Evolutionary conservation across 1,139 yeast genomes (phyloP).

Genomic region (Taphrina populina): DNA sequence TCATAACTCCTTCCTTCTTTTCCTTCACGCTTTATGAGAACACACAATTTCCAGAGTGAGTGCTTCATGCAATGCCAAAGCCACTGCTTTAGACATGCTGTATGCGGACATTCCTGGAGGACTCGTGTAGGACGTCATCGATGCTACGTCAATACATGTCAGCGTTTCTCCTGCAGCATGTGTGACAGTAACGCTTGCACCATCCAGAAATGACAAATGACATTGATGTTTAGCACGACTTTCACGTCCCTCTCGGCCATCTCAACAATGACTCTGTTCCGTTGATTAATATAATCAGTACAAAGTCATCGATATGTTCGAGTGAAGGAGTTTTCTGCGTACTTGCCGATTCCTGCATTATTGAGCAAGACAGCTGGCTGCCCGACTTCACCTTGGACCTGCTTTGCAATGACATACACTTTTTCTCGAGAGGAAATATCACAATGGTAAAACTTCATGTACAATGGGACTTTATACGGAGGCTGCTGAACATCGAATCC

Average conservation of each 20-base stretch:
- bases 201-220: conserved; percentile 57
- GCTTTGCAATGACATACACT: conserved; percentile 44
- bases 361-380: conserved; percentile 59
- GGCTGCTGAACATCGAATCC: conserved; percentile 52
- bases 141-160: conserved; percentile 66
- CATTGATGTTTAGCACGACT: conserved; percentile 55
- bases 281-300: too few species aligned
- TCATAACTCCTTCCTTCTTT: too few species aligned
- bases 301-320: too few species aligned
- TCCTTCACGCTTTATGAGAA: too few species aligned
- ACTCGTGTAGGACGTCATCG: conserved; percentile 68
- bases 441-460: conserved; percentile 49
- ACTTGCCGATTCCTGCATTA: conserved; percentile 75
- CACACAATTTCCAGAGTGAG: too few species aligned
- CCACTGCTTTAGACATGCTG: conserved; percentile 29
- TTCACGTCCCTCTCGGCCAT: conserved; percentile 43
- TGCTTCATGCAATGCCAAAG: conserved; percentile 17
- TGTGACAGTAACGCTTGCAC: conserved; percentile 50
- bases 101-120: conserved; percentile 57
- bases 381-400: conserved; percentile 45
- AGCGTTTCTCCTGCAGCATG: conserved; percentile 41
- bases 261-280: conserved; percentile 48
- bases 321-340: conserved; percentile 35
- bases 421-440: conserved; percentile 52
- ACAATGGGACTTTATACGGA: conserved; percentile 44